Percentiles rank a stretch among this genome's conserved stretches.
Conservation (phyloP, 116 monocot species). For the Zostera marina region DNA sequence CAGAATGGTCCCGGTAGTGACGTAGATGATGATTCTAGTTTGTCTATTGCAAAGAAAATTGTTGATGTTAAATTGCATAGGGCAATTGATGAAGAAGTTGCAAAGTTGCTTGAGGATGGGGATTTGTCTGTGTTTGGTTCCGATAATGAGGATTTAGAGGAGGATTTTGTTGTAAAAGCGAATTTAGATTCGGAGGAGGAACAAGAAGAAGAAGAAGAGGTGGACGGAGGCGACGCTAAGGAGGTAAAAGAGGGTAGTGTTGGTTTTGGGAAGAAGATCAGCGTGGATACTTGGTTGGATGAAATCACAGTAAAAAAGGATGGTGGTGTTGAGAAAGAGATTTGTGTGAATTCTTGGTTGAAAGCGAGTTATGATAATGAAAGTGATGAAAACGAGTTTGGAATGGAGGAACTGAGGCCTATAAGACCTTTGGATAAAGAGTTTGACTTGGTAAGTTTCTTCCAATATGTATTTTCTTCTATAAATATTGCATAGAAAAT, state of each 20-base stretch:
- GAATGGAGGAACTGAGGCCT: constrained; percentile 30
- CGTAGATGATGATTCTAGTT: constrained; percentile 10
- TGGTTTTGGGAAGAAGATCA: constrained; percentile 5
- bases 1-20: constrained; percentile 11
- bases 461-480: not conserved
- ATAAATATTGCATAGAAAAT: too few relatives aligned
- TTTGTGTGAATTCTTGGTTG: too few relatives aligned
- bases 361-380: not conserved
- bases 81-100: constrained; percentile 64
- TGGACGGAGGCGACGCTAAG: not conserved
- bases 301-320: too few relatives aligned
- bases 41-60: constrained; percentile 39
- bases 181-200: constrained; percentile 10
- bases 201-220: constrained; percentile 19
- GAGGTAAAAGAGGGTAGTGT: not conserved
- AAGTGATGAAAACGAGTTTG: constrained; percentile 3
- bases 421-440: constrained; percentile 53
- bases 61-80: constrained; percentile 43
- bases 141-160: constrained; percentile 88
- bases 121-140: constrained; percentile 75
- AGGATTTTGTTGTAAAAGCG: constrained; percentile 87
- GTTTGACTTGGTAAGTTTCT: constrained; percentile 65
- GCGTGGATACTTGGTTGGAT: constrained; percentile 4
- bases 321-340: constrained; percentile 2
- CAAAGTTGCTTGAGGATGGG: constrained; percentile 56